These are phyloP conservation scores for Termitomyces sp. DNA, from an alignment of 768 basidiomycete species.

Conservation along the genomic window DNA sequence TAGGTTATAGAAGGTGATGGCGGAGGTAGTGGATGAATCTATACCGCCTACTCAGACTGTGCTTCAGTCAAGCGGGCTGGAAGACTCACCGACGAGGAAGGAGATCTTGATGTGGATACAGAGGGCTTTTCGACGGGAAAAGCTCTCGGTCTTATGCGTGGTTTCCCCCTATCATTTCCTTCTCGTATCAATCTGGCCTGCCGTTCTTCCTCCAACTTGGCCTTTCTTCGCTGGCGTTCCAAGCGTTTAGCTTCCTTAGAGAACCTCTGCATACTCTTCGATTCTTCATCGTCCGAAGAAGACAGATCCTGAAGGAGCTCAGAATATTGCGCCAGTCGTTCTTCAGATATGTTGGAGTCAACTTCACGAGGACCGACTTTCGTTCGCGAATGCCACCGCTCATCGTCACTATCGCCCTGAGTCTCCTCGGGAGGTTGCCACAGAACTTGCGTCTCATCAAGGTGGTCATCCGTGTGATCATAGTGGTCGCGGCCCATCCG, in stretches of 20 bases:
- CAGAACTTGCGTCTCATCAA: constrained; percentile 23
- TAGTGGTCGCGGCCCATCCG: constrained; percentile 18
- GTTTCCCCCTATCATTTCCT: constrained; percentile 12
- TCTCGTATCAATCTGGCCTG: not conserved
- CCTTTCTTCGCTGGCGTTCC: constrained; percentile 1
- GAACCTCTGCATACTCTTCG: constrained; percentile 21
- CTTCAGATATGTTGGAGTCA: not conserved
- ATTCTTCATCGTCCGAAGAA: constrained; percentile 38
- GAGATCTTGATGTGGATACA: not conserved
- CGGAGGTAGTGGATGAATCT: not conserved
- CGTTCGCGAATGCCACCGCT: not conserved
- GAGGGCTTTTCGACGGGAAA: constrained; percentile 14
- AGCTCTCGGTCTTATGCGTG: constrained; percentile 13
- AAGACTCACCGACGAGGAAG: constrained; percentile 1
- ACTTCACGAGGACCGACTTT: not conserved
- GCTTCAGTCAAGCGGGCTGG: not conserved
- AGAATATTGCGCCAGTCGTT: constrained; percentile 21
- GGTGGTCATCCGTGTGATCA: constrained; percentile 22
- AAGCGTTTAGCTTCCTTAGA: constrained; percentile 26
- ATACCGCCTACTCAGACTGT: not conserved
- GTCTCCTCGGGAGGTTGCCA: constrained; percentile 16
- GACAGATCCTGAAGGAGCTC: constrained; percentile 30
- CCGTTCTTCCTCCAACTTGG: not conserved
- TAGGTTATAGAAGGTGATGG: not conserved
- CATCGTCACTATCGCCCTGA: constrained; percentile 13